These are phyloP conservation scores for Ampelomyces quisqualis DNA, from an alignment of 2,329 filamentous ascomycete genomes.

Conservation along the genomic window DNA sequence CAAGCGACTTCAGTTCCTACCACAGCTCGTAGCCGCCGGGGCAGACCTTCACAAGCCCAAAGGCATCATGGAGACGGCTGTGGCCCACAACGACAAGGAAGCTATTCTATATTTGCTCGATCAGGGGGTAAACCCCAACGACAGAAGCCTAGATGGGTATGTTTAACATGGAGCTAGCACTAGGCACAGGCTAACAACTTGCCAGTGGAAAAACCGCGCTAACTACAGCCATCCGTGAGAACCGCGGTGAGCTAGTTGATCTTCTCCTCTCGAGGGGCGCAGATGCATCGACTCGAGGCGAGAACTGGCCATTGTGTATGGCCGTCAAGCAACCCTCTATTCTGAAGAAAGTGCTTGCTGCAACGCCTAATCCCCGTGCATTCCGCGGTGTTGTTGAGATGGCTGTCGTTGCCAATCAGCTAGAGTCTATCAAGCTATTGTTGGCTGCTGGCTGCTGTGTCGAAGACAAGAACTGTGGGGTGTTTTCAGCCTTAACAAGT, in stretches of 20 bases:
- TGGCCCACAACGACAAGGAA: constrained; percentile 62
- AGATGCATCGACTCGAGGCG: constrained; percentile 62
- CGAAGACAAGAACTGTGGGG: constrained; percentile 71
- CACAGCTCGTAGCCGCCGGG: constrained; percentile 59
- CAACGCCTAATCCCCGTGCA: constrained; percentile 59
- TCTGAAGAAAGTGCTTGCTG: constrained; percentile 58
- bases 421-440: constrained; percentile 67
- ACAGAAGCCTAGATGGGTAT: constrained; percentile 58
- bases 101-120: constrained; percentile 63
- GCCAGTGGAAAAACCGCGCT: constrained; percentile 59
- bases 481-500: constrained; percentile 69
- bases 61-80: constrained; percentile 66
- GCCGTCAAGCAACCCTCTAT: constrained; percentile 63
- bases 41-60: constrained; percentile 61
- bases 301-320: constrained; percentile 72
- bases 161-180: no score
- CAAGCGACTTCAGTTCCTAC: constrained; percentile 61
- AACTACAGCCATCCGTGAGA: constrained; percentile 65
- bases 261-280: constrained; percentile 60
- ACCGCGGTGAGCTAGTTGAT: constrained; percentile 61
- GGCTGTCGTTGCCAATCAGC: constrained; percentile 65
- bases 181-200: no score
- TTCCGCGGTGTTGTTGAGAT: constrained; percentile 69
- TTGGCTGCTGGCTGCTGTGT: constrained; percentile 65
- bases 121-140: constrained; percentile 61